Conservation (phyloP, 2,329 filamentous ascomycete species). For the Fusarium xyrophilum region DNA sequence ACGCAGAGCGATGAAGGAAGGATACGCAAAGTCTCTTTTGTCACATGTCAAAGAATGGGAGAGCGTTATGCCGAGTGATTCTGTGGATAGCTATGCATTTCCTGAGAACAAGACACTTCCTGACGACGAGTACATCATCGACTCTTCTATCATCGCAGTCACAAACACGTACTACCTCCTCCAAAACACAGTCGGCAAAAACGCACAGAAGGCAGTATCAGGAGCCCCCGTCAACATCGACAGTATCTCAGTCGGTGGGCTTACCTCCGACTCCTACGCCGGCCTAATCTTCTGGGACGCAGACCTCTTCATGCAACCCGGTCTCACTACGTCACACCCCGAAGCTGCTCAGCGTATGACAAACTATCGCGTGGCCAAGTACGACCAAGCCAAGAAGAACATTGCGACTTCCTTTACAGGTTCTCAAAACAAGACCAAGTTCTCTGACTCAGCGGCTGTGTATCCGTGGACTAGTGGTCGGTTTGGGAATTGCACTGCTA, state of each 20-base stretch:
- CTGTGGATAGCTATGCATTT: background rate
- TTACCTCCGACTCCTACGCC: slow-evolving; percentile 4
- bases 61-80: background rate
- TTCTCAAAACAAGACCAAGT: background rate
- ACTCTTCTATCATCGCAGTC: background rate
- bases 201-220: background rate
- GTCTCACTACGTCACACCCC: background rate
- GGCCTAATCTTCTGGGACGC: slow-evolving; percentile 6
- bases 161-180: background rate
- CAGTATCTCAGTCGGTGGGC: background rate
- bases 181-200: slow-evolving; percentile 1
- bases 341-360: slow-evolving; percentile 6
- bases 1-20: accelerated
- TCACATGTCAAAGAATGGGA: background rate
- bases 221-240: background rate
- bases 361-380: background rate
- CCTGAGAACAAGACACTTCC: background rate
- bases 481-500: background rate
- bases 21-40: background rate
- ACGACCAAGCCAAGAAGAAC: background rate
- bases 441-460: background rate
- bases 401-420: background rate
- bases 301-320: slow-evolving; percentile 5
- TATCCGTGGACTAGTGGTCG: background rate
- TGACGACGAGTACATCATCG: background rate